phyloP scores from a whole-genome alignment of 2,329 filamentous ascomycete genomes.

The Hypoxylon sp. region DNA sequence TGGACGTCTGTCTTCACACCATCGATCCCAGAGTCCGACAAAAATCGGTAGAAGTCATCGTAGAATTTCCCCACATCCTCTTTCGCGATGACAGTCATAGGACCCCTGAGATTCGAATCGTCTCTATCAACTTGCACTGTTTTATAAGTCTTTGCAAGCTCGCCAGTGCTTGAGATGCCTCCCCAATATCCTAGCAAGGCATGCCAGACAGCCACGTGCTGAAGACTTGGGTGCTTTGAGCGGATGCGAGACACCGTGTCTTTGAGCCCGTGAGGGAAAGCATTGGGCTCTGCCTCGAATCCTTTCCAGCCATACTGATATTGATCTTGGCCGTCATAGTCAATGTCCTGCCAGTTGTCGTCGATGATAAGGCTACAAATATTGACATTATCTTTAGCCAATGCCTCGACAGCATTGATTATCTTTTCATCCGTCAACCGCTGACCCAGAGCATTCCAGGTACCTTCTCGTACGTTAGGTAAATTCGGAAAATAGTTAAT shows the following conservation, averaged over 20 bases:
- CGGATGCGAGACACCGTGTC: constrained; percentile 79
- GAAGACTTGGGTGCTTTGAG: constrained; percentile 76
- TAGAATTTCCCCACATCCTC: constrained; percentile 85
- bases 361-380: constrained; percentile 93
- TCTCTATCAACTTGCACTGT: constrained; percentile 73
- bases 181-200: constrained; percentile 92
- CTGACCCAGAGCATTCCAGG: constrained; percentile 94
- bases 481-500: not conserved
- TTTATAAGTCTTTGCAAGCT: constrained; percentile 83
- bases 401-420: constrained; percentile 77
- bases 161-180: constrained; percentile 81
- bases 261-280: constrained; percentile 86
- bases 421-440: constrained; percentile 85
- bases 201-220: constrained; percentile 95
- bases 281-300: constrained; percentile 86
- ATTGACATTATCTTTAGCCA: constrained; percentile 80
- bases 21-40: constrained; percentile 81
- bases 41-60: constrained; percentile 90
- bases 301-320: constrained; percentile 78
- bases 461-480: constrained; percentile 64
- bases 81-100: constrained; percentile 80
- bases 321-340: constrained; percentile 64
- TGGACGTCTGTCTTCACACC: constrained; percentile 95
- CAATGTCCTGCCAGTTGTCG: constrained; percentile 93
- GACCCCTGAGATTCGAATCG: constrained; percentile 69